Percentiles rank a stretch among this genome's conserved stretches.
Evolutionary conservation across 768 basidiomycete genomes (phyloP).

Genomic region (Sporobolomyces phaffii): DNA sequence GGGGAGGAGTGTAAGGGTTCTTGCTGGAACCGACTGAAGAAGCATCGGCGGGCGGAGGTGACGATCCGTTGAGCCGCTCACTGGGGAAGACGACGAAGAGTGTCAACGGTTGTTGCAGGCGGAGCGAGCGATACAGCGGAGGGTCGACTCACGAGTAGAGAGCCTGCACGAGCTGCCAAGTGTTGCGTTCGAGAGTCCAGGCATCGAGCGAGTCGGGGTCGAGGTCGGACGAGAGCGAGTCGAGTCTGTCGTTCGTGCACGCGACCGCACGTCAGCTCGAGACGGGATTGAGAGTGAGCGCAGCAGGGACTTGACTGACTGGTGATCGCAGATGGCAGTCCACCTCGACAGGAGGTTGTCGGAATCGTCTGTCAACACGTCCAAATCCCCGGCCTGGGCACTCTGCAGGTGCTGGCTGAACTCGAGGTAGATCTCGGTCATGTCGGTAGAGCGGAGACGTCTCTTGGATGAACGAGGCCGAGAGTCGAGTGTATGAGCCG

Average conservation of each 20-base stretch:
- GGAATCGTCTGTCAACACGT: constrained; percentile 23
- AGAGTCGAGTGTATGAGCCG: neutral
- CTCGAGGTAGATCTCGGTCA: constrained; percentile 26
- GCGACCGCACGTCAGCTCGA: neutral
- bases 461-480: neutral
- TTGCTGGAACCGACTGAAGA: constrained; percentile 50
- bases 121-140: too few species aligned
- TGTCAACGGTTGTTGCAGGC: neutral
- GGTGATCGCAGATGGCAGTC: constrained; percentile 22
- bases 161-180: constrained; percentile 73
- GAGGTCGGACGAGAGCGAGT: constrained; percentile 10
- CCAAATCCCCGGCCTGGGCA: constrained; percentile 20
- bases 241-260: constrained; percentile 17
- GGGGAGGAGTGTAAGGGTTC: constrained; percentile 77
- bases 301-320: neutral
- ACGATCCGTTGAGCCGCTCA: constrained; percentile 14
- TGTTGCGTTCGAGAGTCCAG: constrained; percentile 67
- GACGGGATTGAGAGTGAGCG: neutral
- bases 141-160: constrained; percentile 58
- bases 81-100: neutral
- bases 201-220: constrained; percentile 56
- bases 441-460: neutral
- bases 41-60: neutral
- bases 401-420: constrained; percentile 22
- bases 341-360: constrained; percentile 26